Conservation (phyloP, 164 flowering plant genomes). For the Vitis riparia region DNA sequence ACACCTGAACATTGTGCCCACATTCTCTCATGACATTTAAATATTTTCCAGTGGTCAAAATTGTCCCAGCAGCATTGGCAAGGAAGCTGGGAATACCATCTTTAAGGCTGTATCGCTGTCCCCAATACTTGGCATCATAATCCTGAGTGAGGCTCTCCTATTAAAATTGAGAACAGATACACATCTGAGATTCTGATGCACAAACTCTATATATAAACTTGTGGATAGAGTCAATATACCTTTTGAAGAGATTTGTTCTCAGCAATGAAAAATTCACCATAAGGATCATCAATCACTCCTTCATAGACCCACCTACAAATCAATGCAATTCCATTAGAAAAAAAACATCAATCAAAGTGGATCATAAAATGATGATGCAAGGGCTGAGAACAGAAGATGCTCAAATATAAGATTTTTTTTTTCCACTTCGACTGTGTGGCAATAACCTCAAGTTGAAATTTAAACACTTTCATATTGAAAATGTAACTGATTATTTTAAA, state of each 20-base stretch:
- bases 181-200: constrained; percentile 4
- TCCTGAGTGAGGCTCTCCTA: constrained; percentile 94
- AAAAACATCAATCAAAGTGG: constrained; percentile 1
- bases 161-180: constrained; percentile 17
- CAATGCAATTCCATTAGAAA: constrained; percentile 9
- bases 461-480: no score
- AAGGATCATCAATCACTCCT: constrained; percentile 97
- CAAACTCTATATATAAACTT: not conserved
- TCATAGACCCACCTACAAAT: constrained; percentile 91
- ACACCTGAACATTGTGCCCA: constrained; percentile 93
- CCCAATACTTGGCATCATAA: constrained; percentile 95
- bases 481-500: no score
- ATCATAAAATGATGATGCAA: constrained; percentile 2
- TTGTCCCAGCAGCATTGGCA: constrained; percentile 75
- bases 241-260: constrained; percentile 88
- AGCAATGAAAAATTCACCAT: constrained; percentile 92
- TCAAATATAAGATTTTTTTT: not conserved
- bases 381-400: not conserved
- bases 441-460: no score
- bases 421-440: no score
- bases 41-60: constrained; percentile 97
- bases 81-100: constrained; percentile 95
- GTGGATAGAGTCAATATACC: constrained; percentile 41
- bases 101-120: constrained; percentile 90
- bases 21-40: constrained; percentile 99